phyloP scores from a whole-genome alignment of 2,329 filamentous ascomycete species.

The Arthrobotrys conoides region DNA sequence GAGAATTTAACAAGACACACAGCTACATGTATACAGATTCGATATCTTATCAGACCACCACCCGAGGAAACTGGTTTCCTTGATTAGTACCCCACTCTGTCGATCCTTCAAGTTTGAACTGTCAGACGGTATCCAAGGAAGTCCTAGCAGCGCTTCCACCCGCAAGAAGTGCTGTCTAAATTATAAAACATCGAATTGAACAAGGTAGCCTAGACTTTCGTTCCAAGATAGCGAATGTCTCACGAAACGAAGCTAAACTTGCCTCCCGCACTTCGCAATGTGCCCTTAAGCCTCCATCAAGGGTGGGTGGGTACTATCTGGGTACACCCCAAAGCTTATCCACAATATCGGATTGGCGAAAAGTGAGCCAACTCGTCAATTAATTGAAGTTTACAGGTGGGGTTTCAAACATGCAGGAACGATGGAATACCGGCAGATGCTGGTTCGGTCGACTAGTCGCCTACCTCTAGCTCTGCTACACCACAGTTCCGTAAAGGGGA shows the following conservation, averaged over 20 bases:
- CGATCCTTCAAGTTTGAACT: conserved; percentile 13
- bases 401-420: conserved; percentile 32
- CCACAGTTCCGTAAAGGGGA: conserved; percentile 12
- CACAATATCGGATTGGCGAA: conserved; percentile 20
- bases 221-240: conserved; percentile 11
- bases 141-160: neutral
- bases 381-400: neutral
- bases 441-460: conserved; percentile 12
- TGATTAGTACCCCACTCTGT: conserved; percentile 3
- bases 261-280: conserved; percentile 36
- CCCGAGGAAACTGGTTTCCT: neutral
- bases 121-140: neutral
- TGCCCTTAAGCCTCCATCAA: neutral
- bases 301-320: conserved; percentile 14
- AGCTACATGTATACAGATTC: neutral
- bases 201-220: conserved; percentile 5
- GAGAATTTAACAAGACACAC: neutral
- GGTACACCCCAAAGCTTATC: conserved; percentile 48
- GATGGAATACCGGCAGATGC: conserved; percentile 7
- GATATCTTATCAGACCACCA: conserved; percentile 4
- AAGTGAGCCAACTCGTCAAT: neutral
- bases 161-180: neutral
- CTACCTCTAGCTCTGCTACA: conserved; percentile 2
- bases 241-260: conserved; percentile 29
- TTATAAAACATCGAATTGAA: conserved; percentile 22